Evolutionary conservation across 2,329 filamentous ascomycete species (phyloP).

Genomic region (Penicillium brevicompactum): DNA sequence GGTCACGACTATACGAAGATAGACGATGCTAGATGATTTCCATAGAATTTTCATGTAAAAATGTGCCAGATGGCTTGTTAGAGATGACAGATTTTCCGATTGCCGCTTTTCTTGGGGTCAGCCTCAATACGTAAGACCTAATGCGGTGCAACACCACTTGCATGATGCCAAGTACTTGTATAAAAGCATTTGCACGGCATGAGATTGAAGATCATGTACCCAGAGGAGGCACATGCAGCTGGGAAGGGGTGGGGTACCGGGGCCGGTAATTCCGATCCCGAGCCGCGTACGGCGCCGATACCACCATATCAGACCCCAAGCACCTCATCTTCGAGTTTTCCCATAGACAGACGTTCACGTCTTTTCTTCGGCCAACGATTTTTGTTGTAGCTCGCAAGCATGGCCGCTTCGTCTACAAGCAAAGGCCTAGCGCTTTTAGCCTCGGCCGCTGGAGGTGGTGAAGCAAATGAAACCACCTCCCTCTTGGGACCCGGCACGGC

Average conservation of each 20-base stretch:
- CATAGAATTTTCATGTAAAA: neutral
- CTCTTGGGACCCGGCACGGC: conserved; percentile 11
- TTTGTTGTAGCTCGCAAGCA: neutral
- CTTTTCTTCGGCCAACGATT: neutral
- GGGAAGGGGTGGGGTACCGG: neutral
- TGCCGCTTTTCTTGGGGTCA: no score
- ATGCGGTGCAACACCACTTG: neutral
- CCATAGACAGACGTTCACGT: no score
- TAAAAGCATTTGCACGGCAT: no score
- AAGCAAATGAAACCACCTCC: conserved; percentile 18
- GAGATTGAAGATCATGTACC: no score
- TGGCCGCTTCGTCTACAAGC: neutral
- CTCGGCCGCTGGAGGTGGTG: neutral
- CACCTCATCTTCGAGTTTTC: neutral
- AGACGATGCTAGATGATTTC: neutral
- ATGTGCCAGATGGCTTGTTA: neutral
- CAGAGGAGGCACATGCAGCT: no score
- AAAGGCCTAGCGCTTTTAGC: neutral
- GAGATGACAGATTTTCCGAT: neutral
- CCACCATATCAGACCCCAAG: neutral
- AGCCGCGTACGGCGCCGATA: neutral
- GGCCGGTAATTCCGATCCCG: neutral
- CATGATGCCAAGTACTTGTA: neutral
- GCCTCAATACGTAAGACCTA: neutral
- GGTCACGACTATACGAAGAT: neutral